Conservation (phyloP, 1,284 basidiomycete genomes). For the Porodaedalea pini region DNA sequence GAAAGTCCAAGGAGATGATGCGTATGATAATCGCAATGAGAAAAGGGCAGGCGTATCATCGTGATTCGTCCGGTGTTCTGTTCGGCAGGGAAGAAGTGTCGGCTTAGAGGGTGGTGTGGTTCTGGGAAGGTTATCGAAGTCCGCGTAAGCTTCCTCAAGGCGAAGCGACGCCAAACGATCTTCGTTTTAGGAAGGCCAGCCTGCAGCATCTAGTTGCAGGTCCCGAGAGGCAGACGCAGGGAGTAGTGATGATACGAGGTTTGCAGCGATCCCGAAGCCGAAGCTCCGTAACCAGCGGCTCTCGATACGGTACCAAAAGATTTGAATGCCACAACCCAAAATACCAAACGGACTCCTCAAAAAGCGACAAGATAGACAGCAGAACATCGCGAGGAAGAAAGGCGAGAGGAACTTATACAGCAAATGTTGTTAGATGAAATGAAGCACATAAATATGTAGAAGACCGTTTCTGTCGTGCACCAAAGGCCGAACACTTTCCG, state of each 20-base stretch:
- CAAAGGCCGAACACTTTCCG: background rate
- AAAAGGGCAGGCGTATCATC: background rate
- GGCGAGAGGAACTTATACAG: conserved; percentile 3
- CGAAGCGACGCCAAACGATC: conserved; percentile 28
- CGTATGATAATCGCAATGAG: background rate
- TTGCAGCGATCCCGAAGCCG: conserved; percentile 27
- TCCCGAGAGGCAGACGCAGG: conserved; percentile 29
- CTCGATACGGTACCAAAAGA: background rate
- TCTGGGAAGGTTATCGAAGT: conserved; percentile 8
- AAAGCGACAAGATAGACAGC: background rate
- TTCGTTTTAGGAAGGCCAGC: conserved; percentile 31
- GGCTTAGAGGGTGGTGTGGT: background rate
- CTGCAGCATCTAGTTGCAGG: conserved; percentile 44
- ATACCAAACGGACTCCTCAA: background rate
- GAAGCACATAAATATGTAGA: conserved; percentile 18
- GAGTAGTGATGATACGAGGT: background rate
- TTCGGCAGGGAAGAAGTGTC: background rate
- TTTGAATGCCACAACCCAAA: conserved; percentile 2
- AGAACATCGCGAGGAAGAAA: conserved; percentile 7
- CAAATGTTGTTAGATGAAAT: background rate
- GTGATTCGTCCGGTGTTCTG: background rate
- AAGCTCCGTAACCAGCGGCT: background rate
- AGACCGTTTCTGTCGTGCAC: background rate
- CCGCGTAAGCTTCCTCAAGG: conserved; percentile 28
- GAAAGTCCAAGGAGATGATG: background rate